Evolutionary conservation across 1,284 basidiomycete species (phyloP).

Genomic region (Vanrija pseudolonga): DNA sequence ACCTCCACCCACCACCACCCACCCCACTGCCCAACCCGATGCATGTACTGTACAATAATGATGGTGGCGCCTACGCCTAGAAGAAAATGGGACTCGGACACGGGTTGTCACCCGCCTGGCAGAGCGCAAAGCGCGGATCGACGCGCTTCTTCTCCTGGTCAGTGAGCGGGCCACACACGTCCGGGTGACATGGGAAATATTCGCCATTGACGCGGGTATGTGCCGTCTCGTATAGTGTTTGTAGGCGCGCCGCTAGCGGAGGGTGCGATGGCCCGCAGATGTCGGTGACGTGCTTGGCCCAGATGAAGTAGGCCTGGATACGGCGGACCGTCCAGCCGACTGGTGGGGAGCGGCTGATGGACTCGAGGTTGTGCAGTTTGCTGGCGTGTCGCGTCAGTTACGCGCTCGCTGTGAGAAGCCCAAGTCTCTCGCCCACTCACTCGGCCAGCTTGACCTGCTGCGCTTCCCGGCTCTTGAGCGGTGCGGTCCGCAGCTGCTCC

Average conservation of each 20-base stretch:
- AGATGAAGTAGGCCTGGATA: constrained; percentile 48
- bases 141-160: constrained; percentile 43
- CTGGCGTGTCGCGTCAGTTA: constrained; percentile 16
- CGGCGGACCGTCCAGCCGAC: constrained; percentile 46
- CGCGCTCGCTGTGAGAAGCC: too few relatives aligned
- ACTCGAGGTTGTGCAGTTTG: constrained; percentile 50
- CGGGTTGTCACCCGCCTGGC: constrained; percentile 33
- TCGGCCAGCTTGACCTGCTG: constrained; percentile 50
- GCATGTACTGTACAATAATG: too few relatives aligned
- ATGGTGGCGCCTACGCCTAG: constrained; percentile 5
- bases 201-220: constrained; percentile 40
- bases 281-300: constrained; percentile 51
- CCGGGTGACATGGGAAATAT: constrained; percentile 45
- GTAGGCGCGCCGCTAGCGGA: constrained; percentile 32
- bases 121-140: constrained; percentile 29
- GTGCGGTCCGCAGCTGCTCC: constrained; percentile 47
- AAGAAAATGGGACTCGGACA: constrained; percentile 43
- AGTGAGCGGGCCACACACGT: constrained; percentile 39
- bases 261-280: constrained; percentile 43
- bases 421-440: constrained; percentile 21
- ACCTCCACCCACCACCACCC: too few relatives aligned
- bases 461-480: constrained; percentile 43
- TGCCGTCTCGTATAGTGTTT: constrained; percentile 45
- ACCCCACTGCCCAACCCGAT: neutral
- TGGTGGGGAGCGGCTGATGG: constrained; percentile 41